Evolutionary conservation across 345 rosid species (phyloP).

Genomic region (Syzygium aqueum): DNA sequence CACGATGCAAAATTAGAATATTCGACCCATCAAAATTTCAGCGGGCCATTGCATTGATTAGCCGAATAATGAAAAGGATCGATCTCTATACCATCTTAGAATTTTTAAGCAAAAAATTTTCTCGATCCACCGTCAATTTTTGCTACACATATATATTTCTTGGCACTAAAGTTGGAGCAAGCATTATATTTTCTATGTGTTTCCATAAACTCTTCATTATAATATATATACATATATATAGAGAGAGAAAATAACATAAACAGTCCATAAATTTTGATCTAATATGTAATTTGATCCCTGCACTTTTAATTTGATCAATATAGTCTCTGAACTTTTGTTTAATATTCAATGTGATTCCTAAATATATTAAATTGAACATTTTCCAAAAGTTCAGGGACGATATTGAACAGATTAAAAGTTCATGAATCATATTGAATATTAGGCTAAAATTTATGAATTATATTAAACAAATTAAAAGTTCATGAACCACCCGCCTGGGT

Average conservation of each 20-base stretch:
- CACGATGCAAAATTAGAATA: not conserved
- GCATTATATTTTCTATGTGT: not conserved
- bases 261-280: not conserved
- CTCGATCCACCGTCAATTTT: not conserved
- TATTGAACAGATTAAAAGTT: no score
- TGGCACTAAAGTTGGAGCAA: not conserved
- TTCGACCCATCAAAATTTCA: not conserved
- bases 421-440: no score
- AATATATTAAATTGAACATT: no score
- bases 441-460: no score
- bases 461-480: no score
- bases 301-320: no score
- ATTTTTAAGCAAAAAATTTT: not conserved
- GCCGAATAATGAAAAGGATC: not conserved
- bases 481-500: no score
- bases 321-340: no score
- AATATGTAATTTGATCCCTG: no score
- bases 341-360: no score
- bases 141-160: not conserved
- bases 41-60: not conserved
- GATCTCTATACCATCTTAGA: not conserved
- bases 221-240: not conserved
- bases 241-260: not conserved
- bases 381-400: no score
- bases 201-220: not conserved